A percentile compares a stretch with the other conserved stretches of the same genome.
These are phyloP conservation scores for Lantana camara DNA, from an alignment of 257 asterid genomes.

Conservation along the genomic window DNA sequence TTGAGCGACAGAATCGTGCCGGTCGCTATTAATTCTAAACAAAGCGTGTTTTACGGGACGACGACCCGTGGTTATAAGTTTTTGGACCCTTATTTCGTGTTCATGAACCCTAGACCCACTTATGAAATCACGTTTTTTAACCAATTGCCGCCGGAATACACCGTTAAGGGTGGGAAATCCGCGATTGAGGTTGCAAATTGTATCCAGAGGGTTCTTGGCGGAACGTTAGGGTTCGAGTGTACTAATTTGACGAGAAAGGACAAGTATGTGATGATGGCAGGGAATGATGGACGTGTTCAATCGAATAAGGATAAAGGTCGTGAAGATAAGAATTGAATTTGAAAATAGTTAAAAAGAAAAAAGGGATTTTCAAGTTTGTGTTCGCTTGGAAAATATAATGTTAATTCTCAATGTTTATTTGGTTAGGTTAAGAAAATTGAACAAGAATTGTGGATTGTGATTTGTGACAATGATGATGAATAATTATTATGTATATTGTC, in stretches of 20 bases:
- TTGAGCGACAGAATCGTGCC: slow-evolving; percentile 86
- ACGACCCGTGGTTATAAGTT: slow-evolving; percentile 73
- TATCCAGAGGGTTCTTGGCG: slow-evolving; percentile 73
- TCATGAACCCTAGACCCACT: slow-evolving; percentile 89
- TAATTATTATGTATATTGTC: neutral
- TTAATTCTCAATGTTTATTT: neutral
- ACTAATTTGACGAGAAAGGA: slow-evolving; percentile 83
- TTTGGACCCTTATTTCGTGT: slow-evolving; percentile 80
- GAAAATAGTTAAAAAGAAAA: too few relatives aligned
- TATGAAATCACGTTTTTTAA: slow-evolving; percentile 79
- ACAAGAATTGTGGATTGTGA: too few relatives aligned
- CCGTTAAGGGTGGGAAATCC: slow-evolving; percentile 65
- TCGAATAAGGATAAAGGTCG: slow-evolving; percentile 22
- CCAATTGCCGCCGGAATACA: slow-evolving; percentile 61
- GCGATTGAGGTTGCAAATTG: slow-evolving; percentile 84
- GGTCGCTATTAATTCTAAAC: slow-evolving; percentile 71
- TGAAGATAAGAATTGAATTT: slow-evolving; percentile 31
- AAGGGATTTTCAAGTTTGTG: neutral
- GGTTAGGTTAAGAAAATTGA: too few relatives aligned
- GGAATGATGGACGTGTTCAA: slow-evolving; percentile 70
- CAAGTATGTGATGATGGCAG: slow-evolving; percentile 81
- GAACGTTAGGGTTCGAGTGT: slow-evolving; percentile 85
- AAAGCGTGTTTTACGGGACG: slow-evolving; percentile 77
- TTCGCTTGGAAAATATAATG: neutral
- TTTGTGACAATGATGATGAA: too few relatives aligned